A percentile compares a stretch with the other conserved stretches of the same genome.
phyloP scores from a whole-genome alignment of 2,329 filamentous ascomycete species.

The Fusarium sp. region DNA sequence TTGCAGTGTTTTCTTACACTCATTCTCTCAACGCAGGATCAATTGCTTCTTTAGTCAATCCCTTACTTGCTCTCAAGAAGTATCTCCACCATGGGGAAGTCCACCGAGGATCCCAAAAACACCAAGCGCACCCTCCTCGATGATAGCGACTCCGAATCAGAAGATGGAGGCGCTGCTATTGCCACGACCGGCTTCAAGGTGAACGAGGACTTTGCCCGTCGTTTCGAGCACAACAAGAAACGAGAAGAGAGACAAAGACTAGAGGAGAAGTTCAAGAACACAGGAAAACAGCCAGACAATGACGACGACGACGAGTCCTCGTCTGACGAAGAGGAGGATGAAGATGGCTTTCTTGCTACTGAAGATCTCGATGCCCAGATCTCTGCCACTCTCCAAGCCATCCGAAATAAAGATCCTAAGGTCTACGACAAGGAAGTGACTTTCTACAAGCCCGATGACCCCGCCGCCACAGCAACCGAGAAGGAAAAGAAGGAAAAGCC shows the following conservation, averaged over 20 bases:
- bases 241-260: slow-evolving; percentile 84
- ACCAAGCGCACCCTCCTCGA: slow-evolving; percentile 63
- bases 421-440: slow-evolving; percentile 83
- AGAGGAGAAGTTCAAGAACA: slow-evolving; percentile 81
- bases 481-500: slow-evolving; percentile 78
- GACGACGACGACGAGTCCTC: slow-evolving; percentile 65
- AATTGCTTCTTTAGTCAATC: not conserved
- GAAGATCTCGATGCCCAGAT: slow-evolving; percentile 88
- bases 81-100: slow-evolving; percentile 23
- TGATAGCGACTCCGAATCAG: slow-evolving; percentile 62
- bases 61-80: not conserved
- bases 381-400: slow-evolving; percentile 84
- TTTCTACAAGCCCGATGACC: slow-evolving; percentile 77
- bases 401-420: slow-evolving; percentile 88
- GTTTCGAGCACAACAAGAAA: slow-evolving; percentile 98
- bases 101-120: slow-evolving; percentile 46
- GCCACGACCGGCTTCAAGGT: slow-evolving; percentile 72
- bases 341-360: slow-evolving; percentile 87
- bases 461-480: slow-evolving; percentile 45
- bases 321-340: slow-evolving; percentile 86
- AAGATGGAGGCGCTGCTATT: slow-evolving; percentile 53
- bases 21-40: not conserved
- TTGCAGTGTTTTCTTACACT: slow-evolving; percentile 1
- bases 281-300: slow-evolving; percentile 53
- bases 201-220: slow-evolving; percentile 87